Evolutionary conservation across 2,329 filamentous ascomycete species (phyloP), one percentile per base, ranked within the genome.

Genomic region (Cladosporium sp.): DNA sequence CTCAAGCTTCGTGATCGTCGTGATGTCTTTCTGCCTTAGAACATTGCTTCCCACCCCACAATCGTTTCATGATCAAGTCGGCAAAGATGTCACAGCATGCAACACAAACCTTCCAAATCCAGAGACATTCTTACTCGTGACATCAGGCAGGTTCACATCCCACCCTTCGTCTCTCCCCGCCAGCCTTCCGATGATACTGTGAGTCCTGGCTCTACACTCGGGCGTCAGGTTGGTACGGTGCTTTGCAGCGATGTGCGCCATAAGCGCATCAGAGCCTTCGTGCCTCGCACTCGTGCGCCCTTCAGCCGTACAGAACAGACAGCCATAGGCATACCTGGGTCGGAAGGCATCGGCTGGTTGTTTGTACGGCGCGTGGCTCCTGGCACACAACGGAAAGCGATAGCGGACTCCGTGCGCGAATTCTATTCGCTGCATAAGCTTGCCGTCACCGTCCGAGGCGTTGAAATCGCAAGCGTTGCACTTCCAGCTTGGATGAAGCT

Each of bases 201-300:
- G 70, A 5, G 67, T 71, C 66, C 70, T 70, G 49, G 55, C 58
- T 60, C 47, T 51, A 17, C 67, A 64, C 60, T 67, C 59, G 61
- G 68, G 61, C 50, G 66, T 64, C 69, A 72, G 37, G 66, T 67
- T 30, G 12, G 66, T 61, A 14, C 66, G 69, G 65, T 77, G 75
- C 37, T 70, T 70, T 17, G 69, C 58, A 0, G 67, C 63, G 11
- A 77, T 65, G 62, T 77, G 75, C 50, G 69, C 69, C 68, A 76
- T 72, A 22, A 77, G 66, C 50, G 69, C 73, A 60, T 72, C 73
- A 15, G 75, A 70, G 51, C 70, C 71, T 1, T 72, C 55, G 3
- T 64, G 17, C 5, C 54, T 56, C 37, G 58, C 60, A 22, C 38
- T 61, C 42, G 15, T 11, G 34, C 20, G n/a, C 2, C 61, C 61